phyloP scores from a whole-genome alignment of 1,284 basidiomycete genomes.

The Bondarzewia mesenterica region DNA sequence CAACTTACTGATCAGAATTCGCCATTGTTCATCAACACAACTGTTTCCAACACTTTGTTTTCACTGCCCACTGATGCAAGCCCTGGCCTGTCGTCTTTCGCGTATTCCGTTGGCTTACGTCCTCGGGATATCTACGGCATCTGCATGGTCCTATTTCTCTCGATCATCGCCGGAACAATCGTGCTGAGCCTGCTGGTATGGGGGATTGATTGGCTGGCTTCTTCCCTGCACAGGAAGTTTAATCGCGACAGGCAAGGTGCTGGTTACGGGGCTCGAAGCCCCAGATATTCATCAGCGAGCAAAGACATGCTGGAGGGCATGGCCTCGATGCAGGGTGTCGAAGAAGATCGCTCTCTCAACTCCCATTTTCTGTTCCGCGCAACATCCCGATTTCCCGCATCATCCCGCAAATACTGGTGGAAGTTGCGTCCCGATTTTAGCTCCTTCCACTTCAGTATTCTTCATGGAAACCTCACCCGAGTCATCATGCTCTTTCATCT shows the following conservation, averaged over 20 bases:
- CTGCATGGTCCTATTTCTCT: slow-evolving; percentile 77
- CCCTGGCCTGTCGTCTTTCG: slow-evolving; percentile 71
- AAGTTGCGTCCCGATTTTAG: slow-evolving; percentile 52
- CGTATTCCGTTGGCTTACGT: slow-evolving; percentile 72
- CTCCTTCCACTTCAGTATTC: slow-evolving; percentile 69
- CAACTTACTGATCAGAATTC: slow-evolving; percentile 68
- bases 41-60: slow-evolving; percentile 65
- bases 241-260: slow-evolving; percentile 19
- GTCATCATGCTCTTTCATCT: slow-evolving; percentile 89
- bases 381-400: slow-evolving; percentile 20
- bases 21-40: slow-evolving; percentile 70
- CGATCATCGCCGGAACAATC: slow-evolving; percentile 68
- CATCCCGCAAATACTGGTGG: slow-evolving; percentile 37
- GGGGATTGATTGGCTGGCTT: slow-evolving; percentile 54
- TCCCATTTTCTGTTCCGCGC: slow-evolving; percentile 32
- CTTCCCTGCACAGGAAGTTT: slow-evolving; percentile 26
- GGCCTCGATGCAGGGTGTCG: slow-evolving; percentile 20
- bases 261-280: slow-evolving; percentile 41
- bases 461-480: slow-evolving; percentile 87
- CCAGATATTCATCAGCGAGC: slow-evolving; percentile 38
- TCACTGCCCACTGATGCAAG: slow-evolving; percentile 55
- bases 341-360: slow-evolving; percentile 51
- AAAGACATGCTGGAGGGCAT: slow-evolving; percentile 43
- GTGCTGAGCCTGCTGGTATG: slow-evolving; percentile 66
- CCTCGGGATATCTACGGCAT: slow-evolving; percentile 81